A percentile compares a stretch with the other conserved stretches of the same genome.
phyloP scores from a whole-genome alignment of 805 yeast species.

The Kockiozyma suomiensis region DNA sequence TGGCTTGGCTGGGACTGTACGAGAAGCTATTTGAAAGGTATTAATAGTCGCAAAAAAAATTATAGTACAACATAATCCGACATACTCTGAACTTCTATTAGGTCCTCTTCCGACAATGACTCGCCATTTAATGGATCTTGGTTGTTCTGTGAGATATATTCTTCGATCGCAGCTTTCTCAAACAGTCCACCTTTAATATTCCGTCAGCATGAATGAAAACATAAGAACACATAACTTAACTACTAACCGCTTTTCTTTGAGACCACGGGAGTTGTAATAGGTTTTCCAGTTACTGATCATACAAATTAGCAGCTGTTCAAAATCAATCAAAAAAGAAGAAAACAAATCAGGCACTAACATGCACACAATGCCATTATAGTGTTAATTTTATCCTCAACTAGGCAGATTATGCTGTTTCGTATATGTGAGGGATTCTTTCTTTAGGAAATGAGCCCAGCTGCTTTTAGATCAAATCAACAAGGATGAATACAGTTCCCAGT shows the following conservation, averaged over 20 bases:
- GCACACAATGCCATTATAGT: conserved; percentile 13
- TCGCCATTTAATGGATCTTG: conserved; percentile 77
- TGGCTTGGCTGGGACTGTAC: conserved; percentile 46
- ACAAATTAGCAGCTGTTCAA: conserved; percentile 3
- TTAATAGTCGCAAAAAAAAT: neutral
- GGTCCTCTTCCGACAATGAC: conserved; percentile 58
- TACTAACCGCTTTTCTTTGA: conserved; percentile 47
- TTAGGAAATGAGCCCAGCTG: no score
- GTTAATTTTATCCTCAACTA: neutral
- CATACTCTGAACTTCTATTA: conserved; percentile 49
- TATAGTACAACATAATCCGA: neutral
- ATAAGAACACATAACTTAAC: neutral
- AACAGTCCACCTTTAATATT: conserved; percentile 62
- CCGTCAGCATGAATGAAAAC: neutral
- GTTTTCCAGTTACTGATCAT: conserved; percentile 64
- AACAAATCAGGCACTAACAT: conserved; percentile 1
- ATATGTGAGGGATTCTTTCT: no score
- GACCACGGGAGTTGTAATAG: conserved; percentile 70
- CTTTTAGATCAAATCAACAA: no score
- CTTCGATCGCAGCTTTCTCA: conserved; percentile 61
- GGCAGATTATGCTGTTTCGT: neutral
- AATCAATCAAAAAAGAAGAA: neutral
- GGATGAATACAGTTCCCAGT: no score
- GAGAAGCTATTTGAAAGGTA: conserved; percentile 28
- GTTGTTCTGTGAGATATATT: conserved; percentile 64